These are phyloP conservation scores for Dictyophora rubrovolvata DNA, from an alignment of 768 basidiomycete species.

Conservation along the genomic window DNA sequence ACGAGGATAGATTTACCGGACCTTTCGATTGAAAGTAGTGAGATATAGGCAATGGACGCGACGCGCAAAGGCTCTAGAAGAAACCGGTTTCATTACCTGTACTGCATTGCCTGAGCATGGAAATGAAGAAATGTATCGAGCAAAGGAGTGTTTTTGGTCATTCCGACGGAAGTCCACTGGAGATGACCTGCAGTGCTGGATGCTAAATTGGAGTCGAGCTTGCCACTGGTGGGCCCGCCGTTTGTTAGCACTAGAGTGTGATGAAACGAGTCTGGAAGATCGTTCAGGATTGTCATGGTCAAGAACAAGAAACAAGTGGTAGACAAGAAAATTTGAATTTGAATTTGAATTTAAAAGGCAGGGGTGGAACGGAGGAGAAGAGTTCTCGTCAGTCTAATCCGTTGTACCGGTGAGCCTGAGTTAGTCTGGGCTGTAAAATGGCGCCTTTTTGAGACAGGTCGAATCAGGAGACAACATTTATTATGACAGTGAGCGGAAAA, in stretches of 20 bases:
- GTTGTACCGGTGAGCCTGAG: too few relatives aligned
- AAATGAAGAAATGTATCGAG: conserved; percentile 4
- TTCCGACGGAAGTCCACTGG: background rate
- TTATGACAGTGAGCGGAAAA: too few relatives aligned
- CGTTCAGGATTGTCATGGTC: background rate
- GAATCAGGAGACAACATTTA: too few relatives aligned
- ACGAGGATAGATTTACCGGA: conserved; percentile 49
- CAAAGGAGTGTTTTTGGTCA: background rate
- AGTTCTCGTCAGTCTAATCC: too few relatives aligned
- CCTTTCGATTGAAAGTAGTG: background rate
- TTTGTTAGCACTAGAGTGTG: background rate
- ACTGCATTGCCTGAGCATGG: background rate
- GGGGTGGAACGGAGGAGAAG: too few relatives aligned
- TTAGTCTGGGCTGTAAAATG: too few relatives aligned
- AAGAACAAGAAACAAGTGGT: background rate
- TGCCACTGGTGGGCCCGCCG: background rate
- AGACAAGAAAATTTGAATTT: background rate
- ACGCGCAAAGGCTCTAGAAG: background rate
- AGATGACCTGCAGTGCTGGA: too few relatives aligned
- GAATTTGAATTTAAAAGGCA: too few relatives aligned
- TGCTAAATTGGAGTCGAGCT: background rate
- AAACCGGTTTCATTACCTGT: background rate
- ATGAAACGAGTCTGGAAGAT: background rate
- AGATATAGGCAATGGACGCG: background rate
- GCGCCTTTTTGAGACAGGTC: too few relatives aligned